These are phyloP conservation scores for Globisporangium apiculatum DNA, from an alignment of 352 stramenopile species.

Conservation along the genomic window DNA sequence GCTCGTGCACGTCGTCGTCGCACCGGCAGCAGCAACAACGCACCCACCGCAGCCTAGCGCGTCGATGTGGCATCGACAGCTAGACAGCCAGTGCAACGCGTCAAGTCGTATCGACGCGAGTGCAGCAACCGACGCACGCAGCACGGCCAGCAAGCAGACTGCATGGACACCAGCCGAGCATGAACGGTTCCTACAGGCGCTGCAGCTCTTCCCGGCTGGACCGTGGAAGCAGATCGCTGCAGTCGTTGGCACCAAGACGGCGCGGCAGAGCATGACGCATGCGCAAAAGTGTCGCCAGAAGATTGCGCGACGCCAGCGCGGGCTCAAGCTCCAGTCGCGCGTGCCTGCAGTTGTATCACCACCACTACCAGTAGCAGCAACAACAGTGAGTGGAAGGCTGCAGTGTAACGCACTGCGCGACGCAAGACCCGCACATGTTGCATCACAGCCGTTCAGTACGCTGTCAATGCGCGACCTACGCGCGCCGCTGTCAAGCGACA, in stretches of 20 bases:
- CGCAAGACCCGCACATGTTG: no score
- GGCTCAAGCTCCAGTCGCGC: conserved; percentile 8
- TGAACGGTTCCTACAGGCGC: conserved; percentile 21
- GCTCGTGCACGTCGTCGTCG: conserved; percentile 3
- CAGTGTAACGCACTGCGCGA: no score
- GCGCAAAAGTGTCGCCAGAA: conserved; percentile 82
- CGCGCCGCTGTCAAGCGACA: no score
- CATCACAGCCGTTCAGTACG: no score
- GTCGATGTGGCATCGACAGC: background rate
- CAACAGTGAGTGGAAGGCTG: no score
- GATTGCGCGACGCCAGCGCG: conserved; percentile 46
- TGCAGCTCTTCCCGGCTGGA: conserved; percentile 22
- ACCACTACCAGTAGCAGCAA: background rate
- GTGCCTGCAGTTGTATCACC: background rate
- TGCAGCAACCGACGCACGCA: background rate
- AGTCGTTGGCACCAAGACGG: conserved; percentile 18
- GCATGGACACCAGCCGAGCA: conserved; percentile 27
- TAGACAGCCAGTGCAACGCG: background rate
- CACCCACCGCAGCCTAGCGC: conserved; percentile 4
- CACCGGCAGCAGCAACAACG: background rate
- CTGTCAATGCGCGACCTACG: no score
- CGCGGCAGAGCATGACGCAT: conserved; percentile 58
- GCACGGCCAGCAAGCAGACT: conserved; percentile 7
- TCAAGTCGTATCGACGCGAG: background rate
- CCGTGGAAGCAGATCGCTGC: conserved; percentile 34